A percentile compares a stretch with the other conserved stretches of the same genome.
These are phyloP conservation scores for Xylariaceae sp. DNA, from an alignment of 2,329 filamentous ascomycete species.

Conservation along the genomic window DNA sequence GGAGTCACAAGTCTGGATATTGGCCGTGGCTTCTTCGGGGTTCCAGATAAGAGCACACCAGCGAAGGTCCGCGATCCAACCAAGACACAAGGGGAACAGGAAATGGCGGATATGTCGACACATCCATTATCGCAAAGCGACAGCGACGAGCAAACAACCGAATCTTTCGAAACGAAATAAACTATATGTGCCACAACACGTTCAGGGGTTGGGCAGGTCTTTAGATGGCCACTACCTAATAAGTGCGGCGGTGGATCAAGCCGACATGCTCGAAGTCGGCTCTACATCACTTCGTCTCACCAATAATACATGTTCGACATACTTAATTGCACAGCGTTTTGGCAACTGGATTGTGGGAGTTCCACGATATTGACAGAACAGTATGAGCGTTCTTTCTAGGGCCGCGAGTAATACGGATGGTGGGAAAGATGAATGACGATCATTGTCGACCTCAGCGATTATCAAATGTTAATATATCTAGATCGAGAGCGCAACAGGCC, in stretches of 20 bases:
- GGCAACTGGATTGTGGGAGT: not conserved
- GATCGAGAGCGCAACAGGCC: not conserved
- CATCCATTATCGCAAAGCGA: not conserved
- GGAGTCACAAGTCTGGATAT: slow-evolving; percentile 45
- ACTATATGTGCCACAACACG: not conserved
- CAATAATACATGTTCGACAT: not conserved
- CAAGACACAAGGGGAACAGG: slow-evolving; percentile 20
- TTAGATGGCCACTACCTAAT: not conserved
- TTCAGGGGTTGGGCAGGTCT: not conserved
- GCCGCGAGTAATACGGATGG: not conserved
- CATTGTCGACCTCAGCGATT: not conserved
- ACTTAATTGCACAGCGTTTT: not conserved
- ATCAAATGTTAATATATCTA: slow-evolving; percentile 1
- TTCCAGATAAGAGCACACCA: slow-evolving; percentile 8
- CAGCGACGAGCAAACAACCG: slow-evolving; percentile 17
- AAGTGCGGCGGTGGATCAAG: no score
- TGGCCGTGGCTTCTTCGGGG: slow-evolving; percentile 41
- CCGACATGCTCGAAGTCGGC: not conserved
- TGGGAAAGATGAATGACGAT: not conserved
- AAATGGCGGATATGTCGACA: slow-evolving; percentile 26
- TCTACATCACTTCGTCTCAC: not conserved
- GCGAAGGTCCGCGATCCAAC: not conserved
- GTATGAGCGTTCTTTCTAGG: not conserved
- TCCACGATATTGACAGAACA: not conserved
- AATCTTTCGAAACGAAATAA: not conserved